phyloP scores from a whole-genome alignment of 768 basidiomycete genomes.

The Calocybe cyanea region DNA sequence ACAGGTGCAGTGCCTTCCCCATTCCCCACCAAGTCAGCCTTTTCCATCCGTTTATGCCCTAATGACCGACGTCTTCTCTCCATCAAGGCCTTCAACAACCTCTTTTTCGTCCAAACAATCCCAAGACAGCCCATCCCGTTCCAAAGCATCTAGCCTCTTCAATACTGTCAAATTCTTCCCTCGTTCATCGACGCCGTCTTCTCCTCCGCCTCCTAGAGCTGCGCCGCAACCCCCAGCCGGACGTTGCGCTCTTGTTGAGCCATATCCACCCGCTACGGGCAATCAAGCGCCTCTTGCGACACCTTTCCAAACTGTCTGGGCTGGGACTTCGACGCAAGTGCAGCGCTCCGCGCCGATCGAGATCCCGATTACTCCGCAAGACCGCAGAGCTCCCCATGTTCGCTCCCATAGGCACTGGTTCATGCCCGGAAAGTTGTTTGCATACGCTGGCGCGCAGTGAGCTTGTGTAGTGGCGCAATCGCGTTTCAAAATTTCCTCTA shows the following conservation, averaged over 20 bases:
- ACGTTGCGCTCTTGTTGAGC: slow-evolving; percentile 25
- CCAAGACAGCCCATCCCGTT: slow-evolving; percentile 18
- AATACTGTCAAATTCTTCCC: slow-evolving; percentile 45
- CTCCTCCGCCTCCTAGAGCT: slow-evolving; percentile 29
- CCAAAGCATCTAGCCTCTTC: slow-evolving; percentile 36
- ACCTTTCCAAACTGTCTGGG: slow-evolving; percentile 32
- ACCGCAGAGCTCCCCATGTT: slow-evolving; percentile 18
- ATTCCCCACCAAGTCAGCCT: slow-evolving; percentile 38
- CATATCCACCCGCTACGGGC: slow-evolving; percentile 31
- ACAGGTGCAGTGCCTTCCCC: slow-evolving; percentile 31
- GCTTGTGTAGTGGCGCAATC: neutral
- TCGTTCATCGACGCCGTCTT: slow-evolving; percentile 43
- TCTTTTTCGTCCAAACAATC: slow-evolving; percentile 19
- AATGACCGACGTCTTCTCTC: slow-evolving; percentile 37
- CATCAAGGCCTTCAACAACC: slow-evolving; percentile 33
- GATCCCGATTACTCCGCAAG: slow-evolving; percentile 26
- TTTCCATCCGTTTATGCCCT: slow-evolving; percentile 36
- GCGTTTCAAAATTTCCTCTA: slow-evolving; percentile 1
- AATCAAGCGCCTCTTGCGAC: slow-evolving; percentile 33
- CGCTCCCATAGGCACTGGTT: slow-evolving; percentile 52
- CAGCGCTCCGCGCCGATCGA: slow-evolving; percentile 15
- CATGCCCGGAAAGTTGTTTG: slow-evolving; percentile 47
- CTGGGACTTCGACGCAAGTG: slow-evolving; percentile 21
- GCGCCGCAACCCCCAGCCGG: slow-evolving; percentile 22
- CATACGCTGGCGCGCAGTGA: slow-evolving; percentile 33